Conservation (phyloP, 1,284 basidiomycete genomes). For the Fomitopsis palustris region DNA sequence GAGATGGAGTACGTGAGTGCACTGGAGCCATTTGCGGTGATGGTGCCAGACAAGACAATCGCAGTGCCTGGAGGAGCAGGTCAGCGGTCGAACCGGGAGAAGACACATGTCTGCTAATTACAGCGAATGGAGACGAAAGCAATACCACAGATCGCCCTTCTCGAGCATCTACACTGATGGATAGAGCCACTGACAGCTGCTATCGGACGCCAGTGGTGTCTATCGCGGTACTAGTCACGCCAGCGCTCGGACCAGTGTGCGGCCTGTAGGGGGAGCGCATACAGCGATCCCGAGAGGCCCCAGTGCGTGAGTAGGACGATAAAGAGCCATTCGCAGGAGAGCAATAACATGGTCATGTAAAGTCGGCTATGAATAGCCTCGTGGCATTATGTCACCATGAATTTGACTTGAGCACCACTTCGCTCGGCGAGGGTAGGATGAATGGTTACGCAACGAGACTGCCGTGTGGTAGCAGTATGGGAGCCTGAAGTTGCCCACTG, state of each 20-base stretch:
- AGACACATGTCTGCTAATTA: not conserved
- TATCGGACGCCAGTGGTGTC: not conserved
- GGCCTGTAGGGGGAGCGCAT: not conserved
- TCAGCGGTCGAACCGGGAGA: not conserved
- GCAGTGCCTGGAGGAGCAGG: constrained; percentile 23
- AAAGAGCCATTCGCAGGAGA: no score
- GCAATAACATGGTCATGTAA: no score
- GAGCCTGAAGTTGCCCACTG: no score
- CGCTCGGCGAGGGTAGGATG: no score
- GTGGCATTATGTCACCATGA: not conserved
- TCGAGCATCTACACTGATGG: not conserved
- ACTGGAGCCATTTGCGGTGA: constrained; percentile 11
- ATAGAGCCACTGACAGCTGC: not conserved
- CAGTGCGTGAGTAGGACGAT: not conserved
- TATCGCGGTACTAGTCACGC: not conserved
- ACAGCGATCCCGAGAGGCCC: not conserved
- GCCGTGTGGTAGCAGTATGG: no score
- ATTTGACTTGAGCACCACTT: not conserved
- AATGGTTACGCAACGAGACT: no score
- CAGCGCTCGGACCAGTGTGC: not conserved
- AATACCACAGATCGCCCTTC: not conserved
- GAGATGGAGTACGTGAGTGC: constrained; percentile 22
- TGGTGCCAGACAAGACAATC: constrained; percentile 25
- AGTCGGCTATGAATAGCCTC: no score
- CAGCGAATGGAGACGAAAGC: not conserved